phyloP scores from a whole-genome alignment of 352 stramenopile species.

The Saprolegnia diclina region DNA sequence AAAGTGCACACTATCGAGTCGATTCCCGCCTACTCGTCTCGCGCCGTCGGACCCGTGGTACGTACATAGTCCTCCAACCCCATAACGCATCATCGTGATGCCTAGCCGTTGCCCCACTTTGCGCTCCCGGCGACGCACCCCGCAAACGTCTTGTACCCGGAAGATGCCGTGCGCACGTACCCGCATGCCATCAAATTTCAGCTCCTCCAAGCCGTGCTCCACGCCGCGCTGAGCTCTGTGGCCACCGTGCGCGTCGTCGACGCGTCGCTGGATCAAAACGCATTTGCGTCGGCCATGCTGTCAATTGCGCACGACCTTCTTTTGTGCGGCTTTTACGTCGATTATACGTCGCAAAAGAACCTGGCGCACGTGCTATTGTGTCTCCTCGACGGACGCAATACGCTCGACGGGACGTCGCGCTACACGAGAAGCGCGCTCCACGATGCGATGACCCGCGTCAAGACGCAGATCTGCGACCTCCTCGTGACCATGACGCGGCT shows the following conservation, averaged over 20 bases:
- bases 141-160: background rate
- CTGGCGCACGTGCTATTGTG: background rate
- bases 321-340: slow-evolving; percentile 11
- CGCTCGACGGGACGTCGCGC: background rate
- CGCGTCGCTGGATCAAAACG: background rate
- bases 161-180: background rate
- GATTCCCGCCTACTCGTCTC: background rate
- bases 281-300: background rate
- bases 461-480: slow-evolving; percentile 17
- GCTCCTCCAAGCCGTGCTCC: slow-evolving; percentile 10
- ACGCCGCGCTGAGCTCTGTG: background rate
- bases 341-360: background rate
- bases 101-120: background rate
- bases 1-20: background rate
- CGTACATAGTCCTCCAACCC: background rate
- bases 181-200: slow-evolving; percentile 15
- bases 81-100: background rate
- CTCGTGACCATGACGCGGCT: background rate
- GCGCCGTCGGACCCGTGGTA: background rate
- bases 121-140: background rate
- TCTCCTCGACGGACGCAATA: slow-evolving; percentile 14
- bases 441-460: background rate
- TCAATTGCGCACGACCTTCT: slow-evolving; percentile 11
- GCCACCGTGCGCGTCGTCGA: background rate
- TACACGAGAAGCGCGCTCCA: background rate